Base-by-base conservation (phyloP, 2,329 filamentous ascomycete genomes). In the Chaetomium sp. region DNA sequence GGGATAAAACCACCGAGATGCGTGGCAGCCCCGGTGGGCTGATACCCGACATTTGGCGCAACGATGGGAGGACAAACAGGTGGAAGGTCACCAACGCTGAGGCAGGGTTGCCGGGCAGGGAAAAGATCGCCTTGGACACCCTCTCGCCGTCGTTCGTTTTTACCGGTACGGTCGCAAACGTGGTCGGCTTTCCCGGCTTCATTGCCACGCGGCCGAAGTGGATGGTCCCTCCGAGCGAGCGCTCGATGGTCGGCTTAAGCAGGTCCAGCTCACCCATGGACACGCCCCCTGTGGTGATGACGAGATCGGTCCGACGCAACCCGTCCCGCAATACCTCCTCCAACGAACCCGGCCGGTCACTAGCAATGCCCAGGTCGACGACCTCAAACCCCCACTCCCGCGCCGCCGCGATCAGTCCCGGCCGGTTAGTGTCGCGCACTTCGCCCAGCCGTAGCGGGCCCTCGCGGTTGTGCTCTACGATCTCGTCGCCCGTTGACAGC, bases 241-340 rank as follows among this genome's bases (percentile, higher is more conserved):
- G 86, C 74, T 97, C 94, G 65, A 99, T 89, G 0, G 92, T 97
- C 0, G 94, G 92, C 70, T 99, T 99, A 19, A 99, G 82, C 6
- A 99, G 85, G 70, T 99, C 94, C 2, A 96, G 83, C 72, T 99
- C 94, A 55, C 94, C 94, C 94, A 99, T 99, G 8, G 89, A 95
- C 19, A 97, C 94, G 48, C 94, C 94, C 27, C 94, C 94, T 0
- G 88, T 92, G 12, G 94, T 97, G 66, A 99, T 84, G 56, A 99
- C 80, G 10, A 97, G 75, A 66, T 96, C 91, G 33, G 86, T 85
- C 48, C 76, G 76, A 19, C 88, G 81, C 58, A 97, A 76, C 0
- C 87, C 89, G 55, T 82, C 79, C 2, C 91, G 86, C 8, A 99
- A 79, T 2, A 80, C 84, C 65, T 87, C 77, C 68, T 97, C 92